These are phyloP conservation scores for Yamadazyma epiphylla DNA, from an alignment of 1,139 yeast genomes.

Conservation along the genomic window DNA sequence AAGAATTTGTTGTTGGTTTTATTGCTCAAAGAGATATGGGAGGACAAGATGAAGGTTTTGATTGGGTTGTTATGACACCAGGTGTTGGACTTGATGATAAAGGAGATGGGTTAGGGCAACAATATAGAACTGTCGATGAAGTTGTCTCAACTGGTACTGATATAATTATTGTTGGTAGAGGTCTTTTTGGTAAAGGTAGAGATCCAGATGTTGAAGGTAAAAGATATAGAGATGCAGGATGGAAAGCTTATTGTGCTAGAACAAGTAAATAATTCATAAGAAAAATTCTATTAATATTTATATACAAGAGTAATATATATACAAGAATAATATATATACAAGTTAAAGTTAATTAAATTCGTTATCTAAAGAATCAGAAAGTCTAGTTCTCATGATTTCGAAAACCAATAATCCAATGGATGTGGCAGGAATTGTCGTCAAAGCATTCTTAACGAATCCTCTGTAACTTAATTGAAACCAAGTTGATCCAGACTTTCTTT, in stretches of 20 bases:
- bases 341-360: neutral
- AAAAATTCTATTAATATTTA: conserved; percentile 6
- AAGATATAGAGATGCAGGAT: conserved; percentile 89
- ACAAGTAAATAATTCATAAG: conserved; percentile 6
- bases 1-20: conserved; percentile 90
- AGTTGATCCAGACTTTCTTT: conserved; percentile 48
- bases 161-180: conserved; percentile 95
- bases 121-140: conserved; percentile 86
- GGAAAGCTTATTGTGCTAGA: conserved; percentile 76
- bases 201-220: conserved; percentile 85
- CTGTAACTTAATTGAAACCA: conserved; percentile 71
- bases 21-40: conserved; percentile 92
- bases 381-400: conserved; percentile 68
- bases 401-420: conserved; percentile 80
- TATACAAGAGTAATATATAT: neutral
- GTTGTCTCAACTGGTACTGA: conserved; percentile 85
- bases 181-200: conserved; percentile 92
- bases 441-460: conserved; percentile 71
- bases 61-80: conserved; percentile 96
- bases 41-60: conserved; percentile 77
- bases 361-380: conserved; percentile 22
- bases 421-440: conserved; percentile 82
- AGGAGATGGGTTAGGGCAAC: conserved; percentile 97
- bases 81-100: conserved; percentile 97
- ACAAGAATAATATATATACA: conserved; percentile 1